phyloP scores from a whole-genome alignment of 176 grass and related monocot genomes.

The Raddia guianensis region DNA sequence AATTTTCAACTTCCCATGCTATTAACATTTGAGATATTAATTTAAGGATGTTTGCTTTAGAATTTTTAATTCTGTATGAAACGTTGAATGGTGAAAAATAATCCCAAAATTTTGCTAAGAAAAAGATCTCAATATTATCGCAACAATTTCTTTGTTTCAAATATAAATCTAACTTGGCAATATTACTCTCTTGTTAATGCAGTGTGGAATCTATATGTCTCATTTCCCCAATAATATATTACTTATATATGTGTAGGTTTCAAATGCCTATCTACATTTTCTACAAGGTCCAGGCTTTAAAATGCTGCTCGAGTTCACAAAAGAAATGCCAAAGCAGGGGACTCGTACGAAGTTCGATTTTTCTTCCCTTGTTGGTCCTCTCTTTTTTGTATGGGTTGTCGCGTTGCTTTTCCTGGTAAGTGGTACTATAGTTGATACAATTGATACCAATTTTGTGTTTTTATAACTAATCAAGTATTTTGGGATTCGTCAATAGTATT shows the following conservation, averaged over 20 bases:
- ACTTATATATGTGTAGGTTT: constrained; percentile 44
- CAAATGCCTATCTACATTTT: constrained; percentile 60
- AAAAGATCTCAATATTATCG: background rate
- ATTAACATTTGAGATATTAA: background rate
- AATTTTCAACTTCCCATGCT: constrained; percentile 1
- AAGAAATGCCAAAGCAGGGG: constrained; percentile 68
- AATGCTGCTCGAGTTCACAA: constrained; percentile 57
- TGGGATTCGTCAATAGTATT: too few relatives aligned
- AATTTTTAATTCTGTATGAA: background rate
- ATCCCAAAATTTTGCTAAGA: too few relatives aligned
- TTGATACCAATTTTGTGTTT: background rate
- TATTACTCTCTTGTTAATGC: background rate
- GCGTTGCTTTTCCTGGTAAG: constrained; percentile 71
- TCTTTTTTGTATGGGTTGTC: constrained; percentile 64
- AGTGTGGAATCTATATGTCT: background rate
- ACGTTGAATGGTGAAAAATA: background rate
- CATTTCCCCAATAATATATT: constrained; percentile 24
- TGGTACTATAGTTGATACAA: background rate
- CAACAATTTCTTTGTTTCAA: background rate
- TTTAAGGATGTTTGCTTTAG: background rate
- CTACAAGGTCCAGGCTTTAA: constrained; percentile 43
- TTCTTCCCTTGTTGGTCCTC: constrained; percentile 53
- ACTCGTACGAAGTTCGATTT: constrained; percentile 46
- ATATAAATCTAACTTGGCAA: constrained; percentile 18
- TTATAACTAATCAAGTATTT: background rate